Conservation (phyloP, 371 early-diverging fungal genomes). For the Mucor circinelloides region DNA sequence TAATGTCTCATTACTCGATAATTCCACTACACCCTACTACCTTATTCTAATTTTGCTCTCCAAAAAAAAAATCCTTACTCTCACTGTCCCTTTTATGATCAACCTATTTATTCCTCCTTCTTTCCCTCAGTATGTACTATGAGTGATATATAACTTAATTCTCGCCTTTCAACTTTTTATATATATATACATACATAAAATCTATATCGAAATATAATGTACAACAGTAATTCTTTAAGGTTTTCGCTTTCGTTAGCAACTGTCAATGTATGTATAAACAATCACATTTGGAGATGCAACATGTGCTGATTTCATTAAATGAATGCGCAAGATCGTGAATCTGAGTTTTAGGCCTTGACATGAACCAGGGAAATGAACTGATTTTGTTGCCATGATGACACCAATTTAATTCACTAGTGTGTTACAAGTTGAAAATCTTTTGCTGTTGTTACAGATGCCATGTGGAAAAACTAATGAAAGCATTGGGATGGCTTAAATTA, state of each 20-base stretch:
- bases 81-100: not conserved
- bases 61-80: not conserved
- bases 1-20: conserved; percentile 7
- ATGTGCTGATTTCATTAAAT: not conserved
- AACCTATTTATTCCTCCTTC: not conserved
- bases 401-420: not conserved
- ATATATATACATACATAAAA: not conserved
- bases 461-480: not conserved
- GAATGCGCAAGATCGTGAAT: not conserved
- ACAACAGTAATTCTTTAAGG: not conserved
- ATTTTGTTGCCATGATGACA: not conserved
- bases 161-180: not conserved
- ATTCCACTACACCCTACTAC: not conserved
- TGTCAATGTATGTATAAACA: not conserved
- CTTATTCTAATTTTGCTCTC: not conserved
- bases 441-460: not conserved
- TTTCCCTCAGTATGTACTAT: not conserved
- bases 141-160: not conserved
- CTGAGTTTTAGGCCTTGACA: not conserved
- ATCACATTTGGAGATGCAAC: not conserved
- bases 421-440: not conserved
- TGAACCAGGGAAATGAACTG: not conserved
- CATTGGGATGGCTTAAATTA: not conserved
- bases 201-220: not conserved
- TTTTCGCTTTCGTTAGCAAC: not conserved